Evolutionary conservation across 305 asterid species (phyloP), one percentile per base, ranked within the genome.

Genomic region (Fraxinus albicans): DNA sequence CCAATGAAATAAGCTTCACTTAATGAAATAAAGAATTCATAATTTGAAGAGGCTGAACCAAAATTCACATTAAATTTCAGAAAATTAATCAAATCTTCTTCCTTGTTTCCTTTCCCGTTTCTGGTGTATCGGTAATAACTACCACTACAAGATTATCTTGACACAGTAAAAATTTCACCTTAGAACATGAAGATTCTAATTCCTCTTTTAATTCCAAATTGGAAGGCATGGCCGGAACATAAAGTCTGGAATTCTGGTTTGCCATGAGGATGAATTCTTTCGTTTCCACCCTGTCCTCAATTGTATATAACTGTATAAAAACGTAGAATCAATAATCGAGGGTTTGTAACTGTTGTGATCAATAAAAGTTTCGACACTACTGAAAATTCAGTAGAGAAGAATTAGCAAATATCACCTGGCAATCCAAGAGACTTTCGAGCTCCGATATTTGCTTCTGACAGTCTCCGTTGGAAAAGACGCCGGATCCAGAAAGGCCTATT

Each of bases 351-450:
- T 29, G 8, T 70, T 70, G 19, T 70, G 38, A 31, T 70, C 15
- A 70, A 13, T 70, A 33, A 70, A 69, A 69, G 38, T 29, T 70
- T 25, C 12, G 2, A 23, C 40, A 70, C 1, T 4, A 29, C 38
- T 15, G 40, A 70, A 70, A 69, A 12, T 75, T 76, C 70, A 35
- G 78, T 25, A 19, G 40, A 44, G 7, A 8, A 63, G 12, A 72
- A 67, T 31, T 76, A 36, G 74, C 40, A 81, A 77, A 83, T 15
- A 34, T 33, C 85, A 91, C 98, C 93, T 83, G 94, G 76, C 98
- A 92, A 89, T 96, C 98, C 88, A 94, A 86, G 85, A 93, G 88
- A 79, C 86, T 84, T 91, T 96, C 98, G 67, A 94, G 97, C 83
- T 89, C 94, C 72, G 84, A 81, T 58, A 93, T 86, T 84, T 91